Percentiles rank a stretch among this genome's conserved stretches.
These are phyloP conservation scores for Juglanconis oblonga DNA, from an alignment of 2,329 filamentous ascomycete genomes.

Conservation along the genomic window DNA sequence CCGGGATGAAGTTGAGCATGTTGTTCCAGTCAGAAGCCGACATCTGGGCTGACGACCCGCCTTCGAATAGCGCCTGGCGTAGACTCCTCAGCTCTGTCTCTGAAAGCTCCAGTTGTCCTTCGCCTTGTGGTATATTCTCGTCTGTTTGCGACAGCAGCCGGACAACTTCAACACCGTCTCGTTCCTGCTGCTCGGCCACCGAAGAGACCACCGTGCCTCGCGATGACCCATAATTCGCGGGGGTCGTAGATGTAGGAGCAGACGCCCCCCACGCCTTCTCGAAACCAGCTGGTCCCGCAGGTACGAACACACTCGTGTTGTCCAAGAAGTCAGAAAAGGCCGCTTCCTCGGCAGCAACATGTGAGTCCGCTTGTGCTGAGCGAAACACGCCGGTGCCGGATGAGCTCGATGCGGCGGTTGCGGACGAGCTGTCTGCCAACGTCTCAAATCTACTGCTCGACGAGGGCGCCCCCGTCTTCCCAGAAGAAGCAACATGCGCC, in stretches of 20 bases:
- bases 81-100: constrained; percentile 32
- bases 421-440: constrained; percentile 22
- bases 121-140: constrained; percentile 19
- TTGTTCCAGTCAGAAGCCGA: constrained; percentile 37
- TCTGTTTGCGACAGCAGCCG: constrained; percentile 31
- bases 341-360: constrained; percentile 30
- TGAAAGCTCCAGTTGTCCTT: constrained; percentile 23
- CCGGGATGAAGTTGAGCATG: constrained; percentile 49
- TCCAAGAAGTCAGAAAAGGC: constrained; percentile 37
- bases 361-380: constrained; percentile 25
- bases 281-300: constrained; percentile 19
- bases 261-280: constrained; percentile 19
- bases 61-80: constrained; percentile 36
- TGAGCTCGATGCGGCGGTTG: constrained; percentile 13
- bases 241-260: background rate
- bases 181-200: constrained; percentile 32
- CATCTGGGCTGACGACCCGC: constrained; percentile 12
- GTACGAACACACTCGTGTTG: constrained; percentile 20
- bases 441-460: background rate
- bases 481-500: constrained; percentile 5
- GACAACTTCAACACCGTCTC: constrained; percentile 39
- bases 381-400: constrained; percentile 24
- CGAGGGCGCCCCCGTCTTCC: constrained; percentile 9
- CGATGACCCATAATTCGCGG: background rate
- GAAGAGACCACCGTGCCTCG: constrained; percentile 17